Percentiles rank a stretch among this genome's conserved stretches.
phyloP scores from a whole-genome alignment of 192 early-diverging fungal genomes.

The Funneliformis mosseae region DNA sequence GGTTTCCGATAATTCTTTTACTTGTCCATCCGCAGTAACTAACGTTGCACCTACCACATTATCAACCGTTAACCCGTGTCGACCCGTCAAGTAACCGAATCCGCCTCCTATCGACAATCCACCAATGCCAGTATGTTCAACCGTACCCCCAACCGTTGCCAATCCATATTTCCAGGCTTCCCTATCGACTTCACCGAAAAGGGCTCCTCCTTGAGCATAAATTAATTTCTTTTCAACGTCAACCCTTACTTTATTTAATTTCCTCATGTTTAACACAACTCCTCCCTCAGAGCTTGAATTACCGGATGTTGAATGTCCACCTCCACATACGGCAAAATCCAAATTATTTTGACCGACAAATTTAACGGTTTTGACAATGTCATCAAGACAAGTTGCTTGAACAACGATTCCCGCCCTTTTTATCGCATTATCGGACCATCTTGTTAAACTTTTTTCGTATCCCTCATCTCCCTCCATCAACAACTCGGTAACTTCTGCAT shows the following conservation, averaged over 20 bases:
- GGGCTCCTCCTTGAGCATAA: conserved; percentile 46
- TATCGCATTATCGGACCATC: conserved; percentile 1
- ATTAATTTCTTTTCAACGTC: conserved; percentile 37
- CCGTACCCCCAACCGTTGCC: conserved; percentile 34
- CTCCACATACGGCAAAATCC: conserved; percentile 36
- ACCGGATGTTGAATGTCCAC: conserved; percentile 42
- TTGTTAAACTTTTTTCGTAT: background rate
- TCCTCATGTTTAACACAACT: conserved; percentile 36
- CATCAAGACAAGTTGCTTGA: background rate
- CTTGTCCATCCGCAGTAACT: conserved; percentile 46
- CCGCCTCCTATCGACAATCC: conserved; percentile 47
- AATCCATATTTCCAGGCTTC: conserved; percentile 38
- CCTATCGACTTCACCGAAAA: conserved; percentile 33
- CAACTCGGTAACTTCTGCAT: background rate
- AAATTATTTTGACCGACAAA: conserved; percentile 32
- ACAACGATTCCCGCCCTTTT: background rate
- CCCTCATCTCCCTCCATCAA: background rate
- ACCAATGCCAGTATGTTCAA: conserved; percentile 45
- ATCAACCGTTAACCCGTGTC: conserved; percentile 43
- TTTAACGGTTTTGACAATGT: conserved; percentile 13
- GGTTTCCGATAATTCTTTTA: conserved; percentile 35
- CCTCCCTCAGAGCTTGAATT: conserved; percentile 34
- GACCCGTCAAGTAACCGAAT: conserved; percentile 44
- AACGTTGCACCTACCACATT: conserved; percentile 45
- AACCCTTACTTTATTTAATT: conserved; percentile 33